Conservation (phyloP, 1,139 yeast species). For the Kurtzmaniella quercitrusa region DNA sequence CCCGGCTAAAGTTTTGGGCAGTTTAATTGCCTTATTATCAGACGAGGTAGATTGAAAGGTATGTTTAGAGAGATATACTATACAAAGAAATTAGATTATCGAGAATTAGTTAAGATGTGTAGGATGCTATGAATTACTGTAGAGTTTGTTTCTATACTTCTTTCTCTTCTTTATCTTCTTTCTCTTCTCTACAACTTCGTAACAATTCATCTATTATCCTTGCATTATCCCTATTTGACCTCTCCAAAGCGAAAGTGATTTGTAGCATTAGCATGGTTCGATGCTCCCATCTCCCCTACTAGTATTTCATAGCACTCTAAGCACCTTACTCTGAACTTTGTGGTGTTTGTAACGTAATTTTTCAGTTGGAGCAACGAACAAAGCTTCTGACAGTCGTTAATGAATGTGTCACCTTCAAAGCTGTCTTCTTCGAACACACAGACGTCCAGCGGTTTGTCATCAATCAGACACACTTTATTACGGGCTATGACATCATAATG, state of each 20-base stretch:
- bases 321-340: constrained; percentile 56
- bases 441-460: constrained; percentile 26
- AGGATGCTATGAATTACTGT: background rate
- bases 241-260: constrained; percentile 70
- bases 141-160: background rate
- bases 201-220: no score
- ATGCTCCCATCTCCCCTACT: constrained; percentile 65
- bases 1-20: constrained; percentile 36
- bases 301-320: constrained; percentile 49
- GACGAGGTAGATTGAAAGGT: constrained; percentile 37
- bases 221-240: constrained; percentile 20
- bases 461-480: constrained; percentile 23
- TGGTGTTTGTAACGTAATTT: constrained; percentile 67
- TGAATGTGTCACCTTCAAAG: constrained; percentile 23
- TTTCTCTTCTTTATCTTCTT: background rate
- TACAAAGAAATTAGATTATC: background rate
- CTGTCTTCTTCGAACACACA: constrained; percentile 33
- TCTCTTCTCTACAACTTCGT: no score
- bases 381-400: constrained; percentile 36
- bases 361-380: constrained; percentile 43
- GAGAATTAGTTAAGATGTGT: background rate
- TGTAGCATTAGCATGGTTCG: constrained; percentile 59
- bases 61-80: background rate
- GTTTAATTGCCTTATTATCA: constrained; percentile 37
- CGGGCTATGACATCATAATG: constrained; percentile 68